Percentiles rank a stretch among this genome's conserved stretches.
These are phyloP conservation scores for Tulasnella sp. DNA, from an alignment of 768 basidiomycete species.

Conservation along the genomic window DNA sequence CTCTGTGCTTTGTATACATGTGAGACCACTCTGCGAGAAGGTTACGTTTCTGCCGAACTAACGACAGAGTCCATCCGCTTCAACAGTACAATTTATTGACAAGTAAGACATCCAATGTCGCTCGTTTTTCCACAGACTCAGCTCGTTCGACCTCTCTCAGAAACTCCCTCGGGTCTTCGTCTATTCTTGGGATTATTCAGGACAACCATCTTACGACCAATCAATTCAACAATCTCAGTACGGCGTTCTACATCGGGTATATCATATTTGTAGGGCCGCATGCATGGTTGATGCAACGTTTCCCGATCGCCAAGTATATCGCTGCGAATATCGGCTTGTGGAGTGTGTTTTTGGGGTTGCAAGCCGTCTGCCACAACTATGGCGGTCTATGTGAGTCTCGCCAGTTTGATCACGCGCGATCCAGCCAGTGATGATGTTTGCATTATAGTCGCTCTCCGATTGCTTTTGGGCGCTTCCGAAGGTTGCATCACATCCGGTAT, in stretches of 20 bases:
- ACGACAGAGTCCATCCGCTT: too few relatives aligned
- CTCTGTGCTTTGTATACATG: too few relatives aligned
- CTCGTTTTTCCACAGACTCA: too few relatives aligned
- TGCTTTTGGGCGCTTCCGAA: conserved; percentile 17
- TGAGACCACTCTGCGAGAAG: too few relatives aligned
- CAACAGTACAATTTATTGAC: too few relatives aligned
- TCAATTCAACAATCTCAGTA: conserved; percentile 15
- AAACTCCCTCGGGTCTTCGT: conserved; percentile 15
- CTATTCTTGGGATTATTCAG: conserved; percentile 17
- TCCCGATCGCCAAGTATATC: conserved; percentile 19
- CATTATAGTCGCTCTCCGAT: conserved; percentile 15
- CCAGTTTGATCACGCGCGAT: not conserved
- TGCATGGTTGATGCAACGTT: conserved; percentile 16
- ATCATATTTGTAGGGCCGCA: conserved; percentile 18
- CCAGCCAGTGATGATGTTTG: not conserved
- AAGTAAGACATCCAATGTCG: too few relatives aligned
- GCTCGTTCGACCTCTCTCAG: conserved; percentile 2
- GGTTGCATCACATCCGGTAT: conserved; percentile 16
- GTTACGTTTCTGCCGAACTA: too few relatives aligned
- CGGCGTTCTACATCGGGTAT: conserved; percentile 12
- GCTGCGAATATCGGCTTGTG: conserved; percentile 16
- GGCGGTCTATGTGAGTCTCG: conserved; percentile 17
- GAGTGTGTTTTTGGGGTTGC: conserved; percentile 18
- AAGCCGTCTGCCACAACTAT: conserved; percentile 18
- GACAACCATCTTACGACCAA: conserved; percentile 17